These are phyloP conservation scores for Cystobasidium ongulense DNA, from an alignment of 768 basidiomycete genomes.

Conservation along the genomic window DNA sequence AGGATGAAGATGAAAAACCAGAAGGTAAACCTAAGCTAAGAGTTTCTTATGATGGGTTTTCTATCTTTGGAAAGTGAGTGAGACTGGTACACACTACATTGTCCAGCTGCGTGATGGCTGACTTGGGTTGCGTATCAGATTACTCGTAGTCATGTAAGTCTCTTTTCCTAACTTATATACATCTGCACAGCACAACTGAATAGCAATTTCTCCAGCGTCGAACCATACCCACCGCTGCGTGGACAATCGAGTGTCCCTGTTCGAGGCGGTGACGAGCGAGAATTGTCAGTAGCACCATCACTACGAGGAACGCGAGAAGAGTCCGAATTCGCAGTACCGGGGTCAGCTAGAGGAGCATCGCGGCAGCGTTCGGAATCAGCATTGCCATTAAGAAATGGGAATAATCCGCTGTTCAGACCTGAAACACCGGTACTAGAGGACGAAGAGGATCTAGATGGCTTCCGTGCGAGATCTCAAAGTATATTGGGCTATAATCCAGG, in stretches of 20 bases:
- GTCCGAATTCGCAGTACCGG: background rate
- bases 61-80: conserved; percentile 31
- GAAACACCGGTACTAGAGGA: conserved; percentile 19
- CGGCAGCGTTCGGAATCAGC: conserved; percentile 5
- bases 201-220: conserved; percentile 16
- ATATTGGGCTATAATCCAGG: conserved; percentile 7
- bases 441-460: conserved; percentile 21
- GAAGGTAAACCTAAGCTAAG: conserved; percentile 29
- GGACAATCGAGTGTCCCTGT: background rate
- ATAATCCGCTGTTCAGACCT: conserved; percentile 15
- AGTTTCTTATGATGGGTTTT: conserved; percentile 33
- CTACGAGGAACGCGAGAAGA: background rate
- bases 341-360: background rate
- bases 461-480: conserved; percentile 20
- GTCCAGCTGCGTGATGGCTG: background rate
- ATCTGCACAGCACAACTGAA: background rate
- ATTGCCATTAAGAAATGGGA: background rate
- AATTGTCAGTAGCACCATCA: conserved; percentile 7
- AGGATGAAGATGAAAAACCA: conserved; percentile 31
- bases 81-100: no score
- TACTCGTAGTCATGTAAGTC: conserved; percentile 27
- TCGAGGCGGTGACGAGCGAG: background rate
- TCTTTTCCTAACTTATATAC: background rate
- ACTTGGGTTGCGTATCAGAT: background rate
- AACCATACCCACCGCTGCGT: conserved; percentile 29